A percentile compares a stretch with the other conserved stretches of the same genome.
Evolutionary conservation across 208 protist genomes (phyloP).

Genomic region (Trichomonas tenax): DNA sequence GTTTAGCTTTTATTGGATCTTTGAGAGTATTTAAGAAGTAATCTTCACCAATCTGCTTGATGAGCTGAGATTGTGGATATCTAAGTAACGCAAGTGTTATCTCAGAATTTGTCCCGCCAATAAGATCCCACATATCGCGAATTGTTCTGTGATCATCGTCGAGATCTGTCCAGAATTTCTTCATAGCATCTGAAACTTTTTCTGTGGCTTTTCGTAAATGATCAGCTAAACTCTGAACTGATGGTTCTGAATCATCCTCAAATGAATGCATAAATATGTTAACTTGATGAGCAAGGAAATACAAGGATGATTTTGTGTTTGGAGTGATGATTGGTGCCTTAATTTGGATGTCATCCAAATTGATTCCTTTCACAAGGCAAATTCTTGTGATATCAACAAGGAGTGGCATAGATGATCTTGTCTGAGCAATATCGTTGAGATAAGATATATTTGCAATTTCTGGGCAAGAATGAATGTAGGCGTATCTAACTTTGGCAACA

Average conservation of each 20-base stretch:
- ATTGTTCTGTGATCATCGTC: neutral
- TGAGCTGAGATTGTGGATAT: neutral
- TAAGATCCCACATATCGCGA: neutral
- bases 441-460: neutral
- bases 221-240: neutral
- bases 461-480: neutral
- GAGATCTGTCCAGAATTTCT: neutral
- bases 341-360: neutral
- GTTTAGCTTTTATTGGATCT: neutral
- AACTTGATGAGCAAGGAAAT: neutral
- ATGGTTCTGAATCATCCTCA: neutral
- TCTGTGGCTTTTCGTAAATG: neutral
- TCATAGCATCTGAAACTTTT: neutral
- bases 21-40: neutral
- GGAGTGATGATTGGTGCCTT: neutral
- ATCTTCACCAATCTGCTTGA: neutral
- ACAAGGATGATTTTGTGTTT: neutral
- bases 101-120: neutral
- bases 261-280: neutral
- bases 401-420: neutral
- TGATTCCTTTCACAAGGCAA: neutral
- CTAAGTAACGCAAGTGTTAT: neutral
- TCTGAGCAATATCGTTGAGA: neutral
- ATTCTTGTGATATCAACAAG: neutral
- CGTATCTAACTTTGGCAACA: neutral